Evolutionary conservation across 352 stramenopile species (phyloP).

Genomic region (Phytophthora sojae): DNA sequence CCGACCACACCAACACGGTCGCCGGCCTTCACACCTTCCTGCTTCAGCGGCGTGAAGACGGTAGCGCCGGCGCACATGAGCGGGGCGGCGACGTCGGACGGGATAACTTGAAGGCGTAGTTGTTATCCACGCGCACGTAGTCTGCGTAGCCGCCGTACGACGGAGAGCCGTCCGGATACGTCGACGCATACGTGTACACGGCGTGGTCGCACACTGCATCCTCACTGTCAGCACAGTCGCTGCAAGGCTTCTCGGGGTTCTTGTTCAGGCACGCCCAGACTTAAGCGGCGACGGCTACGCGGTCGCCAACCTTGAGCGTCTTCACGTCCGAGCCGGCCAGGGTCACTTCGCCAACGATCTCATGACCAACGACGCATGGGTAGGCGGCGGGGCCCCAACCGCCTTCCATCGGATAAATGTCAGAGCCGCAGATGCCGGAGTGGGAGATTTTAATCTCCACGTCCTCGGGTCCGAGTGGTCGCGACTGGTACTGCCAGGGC

Average conservation of each 20-base stretch:
- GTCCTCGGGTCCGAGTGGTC: background rate
- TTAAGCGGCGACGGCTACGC: background rate
- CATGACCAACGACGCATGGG: slow-evolving; percentile 12
- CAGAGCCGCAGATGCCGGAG: slow-evolving; percentile 11
- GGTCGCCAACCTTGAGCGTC: background rate
- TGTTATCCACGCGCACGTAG: slow-evolving; percentile 6
- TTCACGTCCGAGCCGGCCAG: background rate
- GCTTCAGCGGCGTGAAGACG: slow-evolving; percentile 7
- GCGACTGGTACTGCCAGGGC: slow-evolving; percentile 12
- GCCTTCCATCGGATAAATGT: slow-evolving; percentile 5
- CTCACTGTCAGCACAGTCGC: background rate
- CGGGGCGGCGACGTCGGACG: slow-evolving; percentile 4
- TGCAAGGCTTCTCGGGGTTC: background rate
- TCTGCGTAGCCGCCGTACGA: slow-evolving; percentile 7
- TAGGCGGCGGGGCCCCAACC: slow-evolving; percentile 1
- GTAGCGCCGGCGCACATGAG: slow-evolving; percentile 9
- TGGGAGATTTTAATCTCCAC: slow-evolving; percentile 7
- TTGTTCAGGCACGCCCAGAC: slow-evolving; percentile 8
- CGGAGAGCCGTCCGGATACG: background rate
- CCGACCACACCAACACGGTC: slow-evolving; percentile 13
- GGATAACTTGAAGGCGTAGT: slow-evolving; percentile 11
- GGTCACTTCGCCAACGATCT: slow-evolving; percentile 11
- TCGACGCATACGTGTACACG: background rate
- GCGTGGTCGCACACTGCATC: background rate
- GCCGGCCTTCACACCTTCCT: slow-evolving; percentile 8